Percentiles rank a stretch among this genome's conserved stretches.
phyloP scores from a whole-genome alignment of 2,329 filamentous ascomycete species.

The Penicillium vulpinum region DNA sequence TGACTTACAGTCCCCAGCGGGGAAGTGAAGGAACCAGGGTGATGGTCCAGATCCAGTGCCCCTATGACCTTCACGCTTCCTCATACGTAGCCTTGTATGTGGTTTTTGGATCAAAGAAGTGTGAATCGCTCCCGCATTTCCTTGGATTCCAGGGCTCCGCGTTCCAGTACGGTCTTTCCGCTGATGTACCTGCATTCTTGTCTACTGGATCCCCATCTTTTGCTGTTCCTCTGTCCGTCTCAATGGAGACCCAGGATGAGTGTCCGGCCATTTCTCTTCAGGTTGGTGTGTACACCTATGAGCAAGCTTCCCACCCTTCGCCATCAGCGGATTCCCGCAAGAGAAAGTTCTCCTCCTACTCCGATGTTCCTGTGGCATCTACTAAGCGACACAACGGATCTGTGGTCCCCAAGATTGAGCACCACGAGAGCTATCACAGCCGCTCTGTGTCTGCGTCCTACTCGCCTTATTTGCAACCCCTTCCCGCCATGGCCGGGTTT shows the following conservation, averaged over 20 bases:
- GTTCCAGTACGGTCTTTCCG: conserved; percentile 70
- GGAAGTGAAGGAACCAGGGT: conserved; percentile 71
- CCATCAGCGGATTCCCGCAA: conserved; percentile 52
- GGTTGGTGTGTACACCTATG: conserved; percentile 64
- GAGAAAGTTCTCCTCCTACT: conserved; percentile 56
- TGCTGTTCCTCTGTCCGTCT: conserved; percentile 59
- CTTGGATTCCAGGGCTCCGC: conserved; percentile 57
- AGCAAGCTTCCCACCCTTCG: conserved; percentile 46
- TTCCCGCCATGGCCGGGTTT: conserved; percentile 44
- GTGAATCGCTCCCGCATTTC: conserved; percentile 66
- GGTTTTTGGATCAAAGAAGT: conserved; percentile 76
- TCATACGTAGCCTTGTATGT: conserved; percentile 60
- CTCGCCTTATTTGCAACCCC: conserved; percentile 54
- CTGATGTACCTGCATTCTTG: conserved; percentile 68
- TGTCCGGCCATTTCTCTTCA: conserved; percentile 53
- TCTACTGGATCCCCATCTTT: conserved; percentile 57
- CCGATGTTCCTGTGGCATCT: conserved; percentile 49
- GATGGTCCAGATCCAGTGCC: conserved; percentile 70
- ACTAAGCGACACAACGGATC: conserved; percentile 50
- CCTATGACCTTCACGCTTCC: conserved; percentile 69
- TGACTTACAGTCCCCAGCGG: conserved; percentile 67
- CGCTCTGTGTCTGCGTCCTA: conserved; percentile 51
- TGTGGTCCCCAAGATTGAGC: conserved; percentile 50
- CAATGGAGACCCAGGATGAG: conserved; percentile 59
- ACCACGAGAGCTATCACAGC: conserved; percentile 53